Percentiles rank a stretch among this genome's conserved stretches.
Conservation (phyloP, 345 rosid genomes). For the Gossypium arboreum region DNA sequence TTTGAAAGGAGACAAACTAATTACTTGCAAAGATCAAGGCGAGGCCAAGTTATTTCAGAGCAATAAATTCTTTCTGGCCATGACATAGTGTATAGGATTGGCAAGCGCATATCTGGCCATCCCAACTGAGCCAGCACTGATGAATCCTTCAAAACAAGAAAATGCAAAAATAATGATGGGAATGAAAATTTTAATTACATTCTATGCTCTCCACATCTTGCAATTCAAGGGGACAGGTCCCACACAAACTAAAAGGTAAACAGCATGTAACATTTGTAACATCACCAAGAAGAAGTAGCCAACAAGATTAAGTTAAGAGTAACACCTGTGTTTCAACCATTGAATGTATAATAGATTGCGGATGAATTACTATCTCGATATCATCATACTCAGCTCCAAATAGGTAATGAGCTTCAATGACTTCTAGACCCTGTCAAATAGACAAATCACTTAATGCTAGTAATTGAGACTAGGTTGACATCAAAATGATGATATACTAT, state of each 20-base stretch:
- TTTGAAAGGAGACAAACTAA: conserved; percentile 11
- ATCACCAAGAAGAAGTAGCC: not conserved
- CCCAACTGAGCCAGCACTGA: conserved; percentile 93
- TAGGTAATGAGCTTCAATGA: conserved; percentile 95
- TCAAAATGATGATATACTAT: not conserved
- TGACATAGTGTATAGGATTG: conserved; percentile 93
- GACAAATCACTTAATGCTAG: not conserved
- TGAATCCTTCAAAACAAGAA: conserved; percentile 61
- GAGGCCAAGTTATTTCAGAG: conserved; percentile 95
- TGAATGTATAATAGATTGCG: conserved; percentile 88
- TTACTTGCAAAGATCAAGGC: conserved; percentile 97
- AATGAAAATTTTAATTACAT: not conserved
- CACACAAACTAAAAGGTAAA: not conserved
- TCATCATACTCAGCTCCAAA: conserved; percentile 87
- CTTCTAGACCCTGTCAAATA: conserved; percentile 77
- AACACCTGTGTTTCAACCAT: conserved; percentile 94
- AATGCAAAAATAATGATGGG: conserved; percentile 1
- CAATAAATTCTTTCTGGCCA: conserved; percentile 95
- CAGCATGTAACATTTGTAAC: not conserved
- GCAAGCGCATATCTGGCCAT: conserved; percentile 96
- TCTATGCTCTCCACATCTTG: not conserved
- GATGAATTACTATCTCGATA: conserved; percentile 89
- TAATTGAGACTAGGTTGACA: not conserved
- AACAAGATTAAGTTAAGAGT: not conserved
- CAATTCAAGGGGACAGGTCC: not conserved